A percentile compares a stretch with the other conserved stretches of the same genome.
Evolutionary conservation across 176 grass and related monocot species (phyloP).

Genomic region (Aegilops bicornis): DNA sequence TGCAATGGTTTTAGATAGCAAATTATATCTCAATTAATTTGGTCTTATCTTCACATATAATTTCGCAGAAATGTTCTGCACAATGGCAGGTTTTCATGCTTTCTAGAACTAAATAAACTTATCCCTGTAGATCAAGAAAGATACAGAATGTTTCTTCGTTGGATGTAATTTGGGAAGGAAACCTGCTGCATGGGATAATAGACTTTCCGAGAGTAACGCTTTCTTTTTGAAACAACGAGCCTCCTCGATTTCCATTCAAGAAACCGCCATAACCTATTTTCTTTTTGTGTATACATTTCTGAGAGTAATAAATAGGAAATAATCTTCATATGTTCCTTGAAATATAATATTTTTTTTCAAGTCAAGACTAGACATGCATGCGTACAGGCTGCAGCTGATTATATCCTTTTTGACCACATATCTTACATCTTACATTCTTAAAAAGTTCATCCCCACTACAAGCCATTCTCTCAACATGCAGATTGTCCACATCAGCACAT

Average conservation of each 20-base stretch:
- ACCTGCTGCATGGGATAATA: constrained; percentile 14
- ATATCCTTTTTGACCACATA: constrained; percentile 39
- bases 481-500: too few species aligned
- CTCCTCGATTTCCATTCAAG: too few species aligned
- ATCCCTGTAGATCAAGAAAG: not conserved
- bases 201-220: not conserved
- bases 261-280: too few species aligned
- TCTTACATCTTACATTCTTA: not conserved
- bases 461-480: too few species aligned
- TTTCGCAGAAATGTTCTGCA: not conserved
- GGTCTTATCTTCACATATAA: not conserved
- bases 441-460: too few species aligned
- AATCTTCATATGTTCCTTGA: constrained; percentile 23
- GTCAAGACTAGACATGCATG: constrained; percentile 32
- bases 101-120: not conserved
- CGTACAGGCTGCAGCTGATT: constrained; percentile 2
- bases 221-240: too few species aligned
- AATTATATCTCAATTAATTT: not conserved
- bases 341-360: constrained; percentile 19
- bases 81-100: not conserved
- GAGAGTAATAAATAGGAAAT: not conserved
- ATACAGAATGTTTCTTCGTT: not conserved
- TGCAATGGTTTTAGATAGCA: not conserved
- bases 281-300: too few species aligned
- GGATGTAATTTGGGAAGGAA: not conserved